Conservation (phyloP, 805 yeast species). For the Candida maesae region DNA sequence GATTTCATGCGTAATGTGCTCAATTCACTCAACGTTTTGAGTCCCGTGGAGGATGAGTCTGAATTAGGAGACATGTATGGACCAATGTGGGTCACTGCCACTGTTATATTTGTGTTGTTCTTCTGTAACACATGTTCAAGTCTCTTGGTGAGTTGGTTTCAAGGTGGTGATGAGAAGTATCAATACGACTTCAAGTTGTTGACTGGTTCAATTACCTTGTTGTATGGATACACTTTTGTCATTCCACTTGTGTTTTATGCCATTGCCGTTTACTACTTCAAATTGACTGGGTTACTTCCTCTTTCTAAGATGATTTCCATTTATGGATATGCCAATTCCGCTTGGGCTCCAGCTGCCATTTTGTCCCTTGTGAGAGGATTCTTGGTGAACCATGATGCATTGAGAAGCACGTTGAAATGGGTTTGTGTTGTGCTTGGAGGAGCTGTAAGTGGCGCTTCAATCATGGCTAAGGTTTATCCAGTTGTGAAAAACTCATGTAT, state of each 20-base stretch:
- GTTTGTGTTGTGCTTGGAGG: conserved; percentile 56
- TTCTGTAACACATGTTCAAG: conserved; percentile 70
- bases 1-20: conserved; percentile 55
- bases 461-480: conserved; percentile 42
- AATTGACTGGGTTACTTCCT: conserved; percentile 45
- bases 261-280: conserved; percentile 47
- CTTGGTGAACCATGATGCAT: conserved; percentile 39
- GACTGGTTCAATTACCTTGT: conserved; percentile 61
- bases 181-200: conserved; percentile 58
- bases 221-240: conserved; percentile 72
- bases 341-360: conserved; percentile 83
- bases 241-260: conserved; percentile 58
- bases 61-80: conserved; percentile 74
- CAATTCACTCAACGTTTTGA: conserved; percentile 54
- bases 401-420: conserved; percentile 58
- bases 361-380: conserved; percentile 56
- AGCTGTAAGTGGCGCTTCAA: conserved; percentile 54
- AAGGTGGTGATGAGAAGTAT: conserved; percentile 42
- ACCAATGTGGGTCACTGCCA: conserved; percentile 85
- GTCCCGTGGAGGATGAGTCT: conserved; percentile 36
- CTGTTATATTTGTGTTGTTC: conserved; percentile 70
- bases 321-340: conserved; percentile 79
- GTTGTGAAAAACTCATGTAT: conserved; percentile 33
- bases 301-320: conserved; percentile 63
- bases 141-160: conserved; percentile 49